Percentiles rank a stretch among this genome's conserved stretches.
phyloP scores from a whole-genome alignment of 306 rosid genomes.

The Albizia julibrissin region DNA sequence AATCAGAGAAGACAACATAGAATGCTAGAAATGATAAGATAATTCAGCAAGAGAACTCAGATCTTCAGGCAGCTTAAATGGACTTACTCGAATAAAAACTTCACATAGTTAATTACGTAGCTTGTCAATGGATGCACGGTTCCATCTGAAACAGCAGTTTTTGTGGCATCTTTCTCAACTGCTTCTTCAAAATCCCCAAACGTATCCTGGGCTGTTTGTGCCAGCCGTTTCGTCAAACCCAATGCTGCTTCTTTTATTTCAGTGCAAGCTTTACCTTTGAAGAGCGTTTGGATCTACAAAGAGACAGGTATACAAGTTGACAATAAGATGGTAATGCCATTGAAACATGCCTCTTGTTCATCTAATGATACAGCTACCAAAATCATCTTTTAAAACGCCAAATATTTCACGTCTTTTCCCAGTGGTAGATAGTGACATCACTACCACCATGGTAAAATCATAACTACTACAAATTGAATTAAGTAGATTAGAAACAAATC shows the following conservation, averaged over 20 bases:
- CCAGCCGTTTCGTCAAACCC: conserved; percentile 84
- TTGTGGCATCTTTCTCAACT: conserved; percentile 92
- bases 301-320: conserved; percentile 23
- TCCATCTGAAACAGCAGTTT: conserved; percentile 96
- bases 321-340: conserved; percentile 23
- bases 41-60: conserved; percentile 4
- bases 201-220: conserved; percentile 88
- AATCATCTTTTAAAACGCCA: conserved; percentile 6
- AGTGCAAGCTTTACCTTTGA: conserved; percentile 80
- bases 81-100: conserved; percentile 96
- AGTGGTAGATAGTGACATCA: not conserved
- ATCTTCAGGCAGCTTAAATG: conserved; percentile 5
- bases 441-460: not conserved
- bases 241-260: conserved; percentile 82
- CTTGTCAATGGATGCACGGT: conserved; percentile 98
- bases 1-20: not conserved
- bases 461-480: conserved; percentile 14
- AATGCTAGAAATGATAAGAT: conserved; percentile 31
- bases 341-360: not conserved
- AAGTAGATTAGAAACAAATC: not conserved
- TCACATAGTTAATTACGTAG: conserved; percentile 93
- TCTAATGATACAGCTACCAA: conserved; percentile 25
- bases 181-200: conserved; percentile 99
- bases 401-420: conserved; percentile 18
- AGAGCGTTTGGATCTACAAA: conserved; percentile 78